Conservation (phyloP, 2,329 filamentous ascomycete species). For the Colletotrichum kahawae region DNA sequence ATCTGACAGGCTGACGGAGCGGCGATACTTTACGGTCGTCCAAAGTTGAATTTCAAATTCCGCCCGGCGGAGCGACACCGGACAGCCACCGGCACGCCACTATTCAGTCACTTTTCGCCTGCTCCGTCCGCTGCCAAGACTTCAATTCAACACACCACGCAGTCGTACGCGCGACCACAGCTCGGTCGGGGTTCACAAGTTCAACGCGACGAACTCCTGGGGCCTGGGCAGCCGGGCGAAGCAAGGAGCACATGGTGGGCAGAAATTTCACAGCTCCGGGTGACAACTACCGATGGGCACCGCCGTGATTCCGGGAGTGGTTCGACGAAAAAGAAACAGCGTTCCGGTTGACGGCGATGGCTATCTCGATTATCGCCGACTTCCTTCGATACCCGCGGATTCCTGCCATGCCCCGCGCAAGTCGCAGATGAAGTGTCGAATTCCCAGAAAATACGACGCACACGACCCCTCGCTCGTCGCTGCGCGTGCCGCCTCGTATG, state of each 20-base stretch:
- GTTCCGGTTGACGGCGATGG: neutral
- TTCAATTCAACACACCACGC: neutral
- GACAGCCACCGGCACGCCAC: conserved; percentile 12
- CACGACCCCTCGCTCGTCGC: neutral
- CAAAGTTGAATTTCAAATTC: neutral
- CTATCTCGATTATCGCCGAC: neutral
- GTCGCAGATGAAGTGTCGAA: neutral
- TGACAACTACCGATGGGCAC: neutral
- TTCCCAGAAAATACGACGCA: neutral
- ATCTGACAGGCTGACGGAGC: neutral
- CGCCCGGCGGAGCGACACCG: conserved; percentile 16
- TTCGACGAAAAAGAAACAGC: neutral
- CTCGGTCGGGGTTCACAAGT: neutral
- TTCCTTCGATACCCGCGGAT: neutral
- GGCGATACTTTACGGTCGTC: neutral
- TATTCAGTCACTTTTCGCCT: conserved; percentile 4
- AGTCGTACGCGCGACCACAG: neutral
- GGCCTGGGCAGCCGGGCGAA: neutral
- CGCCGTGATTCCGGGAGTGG: neutral
- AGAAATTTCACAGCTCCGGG: neutral
- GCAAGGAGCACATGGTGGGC: neutral
- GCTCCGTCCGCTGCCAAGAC: conserved; percentile 6
- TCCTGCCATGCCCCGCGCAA: neutral
- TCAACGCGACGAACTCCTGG: neutral
- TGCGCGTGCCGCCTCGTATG: conserved; percentile 7